Percentiles rank a stretch among this genome's conserved stretches.
Conservation (phyloP, 176 grass and related monocot genomes). For the Neostapfia colusana region DNA sequence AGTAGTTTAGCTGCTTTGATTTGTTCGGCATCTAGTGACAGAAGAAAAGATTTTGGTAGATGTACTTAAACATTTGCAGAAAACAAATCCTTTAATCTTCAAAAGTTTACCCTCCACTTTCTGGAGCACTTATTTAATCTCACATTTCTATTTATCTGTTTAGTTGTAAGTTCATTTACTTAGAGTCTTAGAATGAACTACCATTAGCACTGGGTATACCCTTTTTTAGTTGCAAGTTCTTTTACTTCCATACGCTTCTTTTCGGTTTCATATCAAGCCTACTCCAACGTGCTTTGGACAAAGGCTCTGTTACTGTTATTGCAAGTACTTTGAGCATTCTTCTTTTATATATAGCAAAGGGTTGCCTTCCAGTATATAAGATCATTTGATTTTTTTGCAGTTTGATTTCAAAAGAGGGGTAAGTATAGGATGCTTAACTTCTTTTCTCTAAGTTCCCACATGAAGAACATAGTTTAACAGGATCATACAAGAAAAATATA, state of each 20-base stretch:
- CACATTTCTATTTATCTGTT: background rate
- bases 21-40: conserved; percentile 10
- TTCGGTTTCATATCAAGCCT: too few species aligned
- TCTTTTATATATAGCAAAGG: background rate
- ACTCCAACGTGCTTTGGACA: too few species aligned
- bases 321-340: background rate
- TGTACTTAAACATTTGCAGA: background rate
- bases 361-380: background rate
- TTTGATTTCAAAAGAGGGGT: conserved; percentile 7
- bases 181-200: too few species aligned
- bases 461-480: background rate
- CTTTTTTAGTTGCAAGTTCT: too few species aligned
- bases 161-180: background rate
- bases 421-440: background rate
- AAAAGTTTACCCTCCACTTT: background rate
- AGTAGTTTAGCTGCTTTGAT: background rate
- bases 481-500: background rate
- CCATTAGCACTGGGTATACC: too few species aligned
- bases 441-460: background rate
- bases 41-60: background rate
- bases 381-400: conserved; percentile 1
- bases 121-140: background rate
- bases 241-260: too few species aligned
- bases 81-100: background rate
- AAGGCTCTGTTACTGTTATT: background rate